Evolutionary conservation across 306 rosid species (phyloP), one percentile per base, ranked within the genome.

Genomic region (Prunus mira): DNA sequence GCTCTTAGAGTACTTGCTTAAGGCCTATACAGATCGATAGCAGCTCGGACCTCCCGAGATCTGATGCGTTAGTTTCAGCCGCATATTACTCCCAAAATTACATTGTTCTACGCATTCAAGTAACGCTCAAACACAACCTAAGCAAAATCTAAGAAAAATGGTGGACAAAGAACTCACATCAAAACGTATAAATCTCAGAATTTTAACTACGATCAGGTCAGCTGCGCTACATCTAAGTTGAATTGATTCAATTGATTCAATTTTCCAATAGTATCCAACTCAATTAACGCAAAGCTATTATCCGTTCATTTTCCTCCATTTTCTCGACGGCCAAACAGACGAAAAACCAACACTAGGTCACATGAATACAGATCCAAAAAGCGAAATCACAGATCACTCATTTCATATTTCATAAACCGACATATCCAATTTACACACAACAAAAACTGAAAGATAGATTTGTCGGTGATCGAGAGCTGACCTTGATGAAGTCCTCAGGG

Each of bases 401-500:
- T 22, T 60, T 69, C 43, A 38, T 38, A 34, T 38, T 38, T 38
- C 18, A 34, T 4, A 55, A n/a, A 52, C 46, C 43, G 27, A 10
- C 9, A 67, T 43, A n/a, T 47, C 27, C 2, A 69, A 28, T n/a
- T 71, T 70, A 20, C 14, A 27, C 20, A 32, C 28, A 43, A 41
- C 14, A n/a, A 15, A 12, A 66, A 0, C 24, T 6, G 10, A 27
- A 28, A 51, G 41, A 18, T 3, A 17, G 38, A 27, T 63, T 24
- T 22, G 65, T 3, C 19, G 27, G 61, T n/a, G 45, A 15, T 57
- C 47, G 67, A 74, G 72, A 75, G 79, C 81, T 75, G 69, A 92
- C 99, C 99, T 96, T 89, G 18, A 51, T 32, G 85, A 96, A 92
- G 60, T 92, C 99, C 83, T 91, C 93, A 2, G 99, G 99, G 47